Evolutionary conservation across 2,329 filamentous ascomycete genomes (phyloP), one percentile per base, ranked within the genome.

Genomic region (Xylaria sp.): DNA sequence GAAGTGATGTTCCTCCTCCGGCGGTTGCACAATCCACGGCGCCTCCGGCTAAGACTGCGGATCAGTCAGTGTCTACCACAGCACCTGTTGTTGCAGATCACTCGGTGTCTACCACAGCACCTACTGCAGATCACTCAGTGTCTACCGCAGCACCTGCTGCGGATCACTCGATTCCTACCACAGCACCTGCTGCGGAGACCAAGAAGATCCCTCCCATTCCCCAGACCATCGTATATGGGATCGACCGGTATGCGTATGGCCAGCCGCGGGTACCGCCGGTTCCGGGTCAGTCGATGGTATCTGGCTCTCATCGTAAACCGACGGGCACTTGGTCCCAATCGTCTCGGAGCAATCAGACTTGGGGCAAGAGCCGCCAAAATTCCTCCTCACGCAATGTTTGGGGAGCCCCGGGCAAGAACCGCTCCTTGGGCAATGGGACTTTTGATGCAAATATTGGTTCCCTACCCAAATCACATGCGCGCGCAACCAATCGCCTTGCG

Each of bases 401-500:
- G 89, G 89, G 86, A 16, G 84, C 88, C 49, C 87, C 86, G n/a
- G 84, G 84, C 57, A 87, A 83, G 66, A 86, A 90, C 65, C 82
- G 86, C 57, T 86, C 84, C 9, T 84, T 92, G 18, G 89, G 89
- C 2, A 92, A 92, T 71, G 89, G 89, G 49, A 91, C 88, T 0
- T 92, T 92, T 68, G 85, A 83, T 59, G 65, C 69, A 11, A 72
- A 70, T 51, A 66, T 74, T 5, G 23, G 23, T 30, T 30, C 23
- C 23, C 23, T 30, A 30, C 23, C 23, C 23, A 30, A 30, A 5
- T 30, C 23, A 3, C 23, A 30, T 5, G 23, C 4, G 23, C 23
- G 23, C 23, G 23, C 23, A 2, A 64, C 71, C 7, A 67, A 64
- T 61, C 73, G 76, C 9, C 81, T 81, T 52, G 76, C 69, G 0